phyloP scores from a whole-genome alignment of 345 rosid species.

The Nephelium lappaceum region DNA sequence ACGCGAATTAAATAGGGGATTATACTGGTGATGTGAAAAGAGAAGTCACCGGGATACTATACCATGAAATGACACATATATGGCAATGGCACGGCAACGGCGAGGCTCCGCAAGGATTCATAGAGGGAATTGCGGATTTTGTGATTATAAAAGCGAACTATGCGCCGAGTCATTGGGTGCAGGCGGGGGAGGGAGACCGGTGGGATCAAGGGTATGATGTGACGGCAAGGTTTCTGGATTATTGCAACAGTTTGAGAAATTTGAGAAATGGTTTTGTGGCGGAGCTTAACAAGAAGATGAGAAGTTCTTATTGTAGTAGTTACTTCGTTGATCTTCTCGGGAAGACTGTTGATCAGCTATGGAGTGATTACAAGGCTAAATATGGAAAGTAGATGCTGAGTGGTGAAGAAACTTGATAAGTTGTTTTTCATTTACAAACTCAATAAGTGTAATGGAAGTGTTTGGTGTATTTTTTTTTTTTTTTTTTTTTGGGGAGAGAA shows the following conservation, averaged over 20 bases:
- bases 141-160: slow-evolving; percentile 19
- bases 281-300: slow-evolving; percentile 66
- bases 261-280: slow-evolving; percentile 13
- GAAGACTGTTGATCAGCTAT: slow-evolving; percentile 61
- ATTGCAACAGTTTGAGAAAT: neutral
- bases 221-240: slow-evolving; percentile 19
- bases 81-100: slow-evolving; percentile 30
- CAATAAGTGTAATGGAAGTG: too few relatives aligned
- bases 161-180: neutral
- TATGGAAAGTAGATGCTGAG: neutral
- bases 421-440: too few relatives aligned
- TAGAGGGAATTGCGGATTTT: slow-evolving; percentile 28
- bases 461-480: too few relatives aligned
- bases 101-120: slow-evolving; percentile 9
- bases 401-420: too few relatives aligned
- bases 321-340: slow-evolving; percentile 62
- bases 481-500: too few relatives aligned
- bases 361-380: slow-evolving; percentile 62
- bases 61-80: slow-evolving; percentile 11
- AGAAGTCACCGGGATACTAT: neutral
- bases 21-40: neutral
- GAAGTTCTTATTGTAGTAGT: slow-evolving; percentile 41
- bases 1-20: neutral
- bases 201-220: slow-evolving; percentile 28
- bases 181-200: slow-evolving; percentile 15